Evolutionary conservation across 768 basidiomycete species (phyloP), one percentile per base, ranked within the genome.

Genomic region (Kwoniella sp.): DNA sequence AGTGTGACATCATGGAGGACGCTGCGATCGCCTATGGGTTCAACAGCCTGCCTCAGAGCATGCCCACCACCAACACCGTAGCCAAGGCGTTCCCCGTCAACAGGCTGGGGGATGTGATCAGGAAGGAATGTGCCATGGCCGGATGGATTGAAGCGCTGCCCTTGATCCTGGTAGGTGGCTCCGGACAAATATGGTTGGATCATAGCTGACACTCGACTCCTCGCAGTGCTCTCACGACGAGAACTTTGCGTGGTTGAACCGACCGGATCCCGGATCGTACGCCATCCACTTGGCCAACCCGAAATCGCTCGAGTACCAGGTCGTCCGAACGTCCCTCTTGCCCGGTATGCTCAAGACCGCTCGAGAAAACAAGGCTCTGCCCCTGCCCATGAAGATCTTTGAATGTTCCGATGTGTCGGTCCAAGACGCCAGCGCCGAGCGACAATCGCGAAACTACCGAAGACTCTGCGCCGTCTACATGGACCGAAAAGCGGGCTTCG

Each of bases 1-100:
- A 98, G 73, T 95, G 92, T 68, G 95, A 99, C 71, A 82, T 98
- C 70, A 87, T 99, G 85, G 95, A 99, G 71, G 95, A 99, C 59
- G 89, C 86, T 2, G 95, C 95, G 9, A 88, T 99, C 60, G 95
- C 91, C 0, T 95, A 92, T 69, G 95, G 95, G 1, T 98, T 90
- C 80, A 96, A 99, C 78, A 95, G 93, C 65, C 80, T 99, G 23
- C 88, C 89, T 1, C 82, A 88, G 63, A 84, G 83, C 12, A 91
- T 99, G 82, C 95, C 95, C 1, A 77, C 83, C 6, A 95, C 92
- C 15, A 92, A 86, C 71, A 98, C 95, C 6, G 88, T 98, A 32
- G 93, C 89, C 19, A 89, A 93, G 69, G 89, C 90, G 9, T 78
- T 91, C 51, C 83, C 85, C 1, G 84, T 95, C 61, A 92, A 88